Base-by-base conservation (phyloP, 768 basidiomycete genomes). In the Trametes villosa region DNA sequence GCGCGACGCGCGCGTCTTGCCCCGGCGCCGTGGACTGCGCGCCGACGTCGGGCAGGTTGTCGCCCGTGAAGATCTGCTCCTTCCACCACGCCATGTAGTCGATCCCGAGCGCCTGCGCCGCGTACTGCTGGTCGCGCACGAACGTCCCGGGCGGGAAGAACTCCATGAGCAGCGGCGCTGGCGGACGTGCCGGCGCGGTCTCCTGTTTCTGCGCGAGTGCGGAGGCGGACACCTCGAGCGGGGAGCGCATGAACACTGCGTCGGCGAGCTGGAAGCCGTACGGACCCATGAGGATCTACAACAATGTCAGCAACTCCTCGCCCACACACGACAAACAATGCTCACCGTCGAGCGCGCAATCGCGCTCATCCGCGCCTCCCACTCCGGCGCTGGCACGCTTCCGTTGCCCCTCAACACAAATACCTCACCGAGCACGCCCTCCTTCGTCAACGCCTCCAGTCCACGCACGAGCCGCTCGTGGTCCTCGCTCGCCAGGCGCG, bases 101-200 rank as follows among this genome's bases (percentile, higher is more conserved):
- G 56, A 87, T 76, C 11, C 83, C 81, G 24, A 87, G 67, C 9
- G 83, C 79, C 29, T 74, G 74, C n/a, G 78, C 78, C 20, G 87
- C 80, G 49, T 84, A 73, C 67, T 87, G 83, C 58, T 82, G 80
- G 65, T 91, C 88, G 48, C 80, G 82, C 26, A 80, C 78, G 71
- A 89, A 92, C 20, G 80, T 80, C n/a, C 81, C 82, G 2, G 80
- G 76, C 20, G 86, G 88, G 74, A 90, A 92, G 67, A 94, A 79
- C 74, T 95, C 92, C 76, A 93, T 83, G 34, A 93, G 77, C 3
- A 86, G 85, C 22, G 89, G 79, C 26, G 81, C 64, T 1, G 64
- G 61, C 7, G 63, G 22, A 11, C 48, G 15, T 11, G 36, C 3
- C 36, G 50, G 36, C 27, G 47, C 31, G 31, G 26, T 31, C 20